Percentiles rank a stretch among this genome's conserved stretches.
Evolutionary conservation across 192 early-diverging fungal genomes (phyloP).

Genomic region (Globomyces pollinis-pini): DNA sequence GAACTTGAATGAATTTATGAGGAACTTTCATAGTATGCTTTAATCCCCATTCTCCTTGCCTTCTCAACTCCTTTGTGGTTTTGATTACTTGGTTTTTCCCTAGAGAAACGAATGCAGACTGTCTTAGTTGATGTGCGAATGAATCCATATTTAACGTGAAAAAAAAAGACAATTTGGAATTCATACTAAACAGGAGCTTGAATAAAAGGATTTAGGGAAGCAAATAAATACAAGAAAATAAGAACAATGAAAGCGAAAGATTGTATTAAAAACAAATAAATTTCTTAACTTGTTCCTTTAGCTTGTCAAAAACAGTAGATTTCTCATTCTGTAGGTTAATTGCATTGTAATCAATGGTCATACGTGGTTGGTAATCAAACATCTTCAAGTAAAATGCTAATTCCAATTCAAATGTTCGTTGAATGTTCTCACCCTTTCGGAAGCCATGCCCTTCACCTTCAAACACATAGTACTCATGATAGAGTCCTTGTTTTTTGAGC

Average conservation of each 20-base stretch:
- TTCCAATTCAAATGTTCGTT: slow-evolving; percentile 51
- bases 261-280: too few species aligned
- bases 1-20: background rate
- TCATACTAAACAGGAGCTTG: too few species aligned
- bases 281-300: too few species aligned
- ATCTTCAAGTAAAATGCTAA: slow-evolving; percentile 62
- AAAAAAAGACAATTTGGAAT: too few species aligned
- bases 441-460: slow-evolving; percentile 38
- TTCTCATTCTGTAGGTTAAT: too few species aligned
- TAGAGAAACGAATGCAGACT: background rate
- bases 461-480: slow-evolving; percentile 42
- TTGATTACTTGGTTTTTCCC: background rate
- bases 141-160: background rate
- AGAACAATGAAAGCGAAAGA: too few species aligned
- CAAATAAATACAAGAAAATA: too few species aligned
- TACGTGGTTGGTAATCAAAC: too few species aligned
- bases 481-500: slow-evolving; percentile 49
- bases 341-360: too few species aligned
- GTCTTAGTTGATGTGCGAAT: slow-evolving; percentile 1
- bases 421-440: slow-evolving; percentile 58
- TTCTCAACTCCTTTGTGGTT: background rate
- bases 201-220: too few species aligned
- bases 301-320: too few species aligned
- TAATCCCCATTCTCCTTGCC: slow-evolving; percentile 5
- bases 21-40: background rate